Percentiles rank a stretch among this genome's conserved stretches.
Evolutionary conservation across 805 yeast genomes (phyloP).

Genomic region (Yueomyces sp.): DNA sequence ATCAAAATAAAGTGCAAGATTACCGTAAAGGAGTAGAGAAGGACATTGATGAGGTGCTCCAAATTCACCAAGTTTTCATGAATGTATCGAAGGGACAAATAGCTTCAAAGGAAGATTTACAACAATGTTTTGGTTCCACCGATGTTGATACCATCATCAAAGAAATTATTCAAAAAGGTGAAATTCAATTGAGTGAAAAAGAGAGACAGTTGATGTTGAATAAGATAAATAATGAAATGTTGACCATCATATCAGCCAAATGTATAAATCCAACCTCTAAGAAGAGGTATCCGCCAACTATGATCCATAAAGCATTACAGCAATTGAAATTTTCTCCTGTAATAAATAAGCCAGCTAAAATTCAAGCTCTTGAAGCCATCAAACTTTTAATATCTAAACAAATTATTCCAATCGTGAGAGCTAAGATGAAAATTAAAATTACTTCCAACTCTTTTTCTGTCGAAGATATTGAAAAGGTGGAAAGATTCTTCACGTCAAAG

Average conservation of each 20-base stretch:
- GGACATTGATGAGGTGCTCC: conserved; percentile 89
- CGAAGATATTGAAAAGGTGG: conserved; percentile 30
- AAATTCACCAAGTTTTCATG: conserved; percentile 84
- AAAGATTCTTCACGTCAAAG: conserved; percentile 30
- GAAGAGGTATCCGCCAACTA: conserved; percentile 87
- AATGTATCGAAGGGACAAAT: conserved; percentile 92
- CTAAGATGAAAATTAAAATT: conserved; percentile 80
- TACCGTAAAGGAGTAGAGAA: conserved; percentile 63
- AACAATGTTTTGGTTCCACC: conserved; percentile 59
- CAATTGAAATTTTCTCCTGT: conserved; percentile 70
- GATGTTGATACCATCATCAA: conserved; percentile 62
- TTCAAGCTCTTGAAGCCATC: conserved; percentile 87
- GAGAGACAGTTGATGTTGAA: conserved; percentile 67
- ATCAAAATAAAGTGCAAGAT: conserved; percentile 93
- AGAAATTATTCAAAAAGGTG: conserved; percentile 83
- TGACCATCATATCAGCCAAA: conserved; percentile 74
- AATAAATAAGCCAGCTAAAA: conserved; percentile 63
- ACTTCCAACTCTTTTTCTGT: conserved; percentile 29
- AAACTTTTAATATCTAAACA: conserved; percentile 63
- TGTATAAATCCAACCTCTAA: conserved; percentile 84
- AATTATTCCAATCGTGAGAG: conserved; percentile 84
- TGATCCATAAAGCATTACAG: conserved; percentile 75
- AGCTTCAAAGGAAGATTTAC: conserved; percentile 76
- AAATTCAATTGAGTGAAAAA: conserved; percentile 85
- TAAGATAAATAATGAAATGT: conserved; percentile 68